A percentile compares a stretch with the other conserved stretches of the same genome.
phyloP scores from a whole-genome alignment of 2,329 filamentous ascomycete genomes.

The Leptographium wingfieldii region DNA sequence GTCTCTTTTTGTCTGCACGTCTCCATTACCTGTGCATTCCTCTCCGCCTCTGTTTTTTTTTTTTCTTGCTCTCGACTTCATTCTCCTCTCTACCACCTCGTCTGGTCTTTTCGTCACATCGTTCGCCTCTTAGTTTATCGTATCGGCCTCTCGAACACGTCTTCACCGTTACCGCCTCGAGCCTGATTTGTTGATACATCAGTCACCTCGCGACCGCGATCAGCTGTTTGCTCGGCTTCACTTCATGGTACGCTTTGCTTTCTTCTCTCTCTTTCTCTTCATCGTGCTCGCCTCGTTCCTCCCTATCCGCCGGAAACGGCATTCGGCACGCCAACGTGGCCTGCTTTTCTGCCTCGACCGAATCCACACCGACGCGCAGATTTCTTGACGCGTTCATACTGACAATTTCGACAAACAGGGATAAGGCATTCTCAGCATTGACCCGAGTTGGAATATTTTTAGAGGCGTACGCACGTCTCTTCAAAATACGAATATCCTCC shows the following conservation, averaged over 20 bases:
- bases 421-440: background rate
- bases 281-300: background rate
- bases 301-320: too few species aligned
- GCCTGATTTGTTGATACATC: background rate
- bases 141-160: background rate
- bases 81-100: background rate
- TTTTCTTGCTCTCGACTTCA: background rate
- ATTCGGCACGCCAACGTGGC: background rate
- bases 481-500: background rate
- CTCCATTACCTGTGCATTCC: background rate
- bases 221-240: background rate
- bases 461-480: background rate
- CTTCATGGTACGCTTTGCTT: background rate
- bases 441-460: background rate
- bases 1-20: slow-evolving; percentile 5
- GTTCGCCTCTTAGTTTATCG: background rate
- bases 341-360: background rate
- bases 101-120: background rate
- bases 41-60: background rate
- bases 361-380: background rate
- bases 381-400: slow-evolving; percentile 1
- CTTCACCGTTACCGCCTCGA: background rate
- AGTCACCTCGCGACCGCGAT: background rate
- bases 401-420: background rate
- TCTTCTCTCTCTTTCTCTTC: background rate